Conservation (phyloP, 805 yeast species). For the Cyberlindnera meyerae region DNA sequence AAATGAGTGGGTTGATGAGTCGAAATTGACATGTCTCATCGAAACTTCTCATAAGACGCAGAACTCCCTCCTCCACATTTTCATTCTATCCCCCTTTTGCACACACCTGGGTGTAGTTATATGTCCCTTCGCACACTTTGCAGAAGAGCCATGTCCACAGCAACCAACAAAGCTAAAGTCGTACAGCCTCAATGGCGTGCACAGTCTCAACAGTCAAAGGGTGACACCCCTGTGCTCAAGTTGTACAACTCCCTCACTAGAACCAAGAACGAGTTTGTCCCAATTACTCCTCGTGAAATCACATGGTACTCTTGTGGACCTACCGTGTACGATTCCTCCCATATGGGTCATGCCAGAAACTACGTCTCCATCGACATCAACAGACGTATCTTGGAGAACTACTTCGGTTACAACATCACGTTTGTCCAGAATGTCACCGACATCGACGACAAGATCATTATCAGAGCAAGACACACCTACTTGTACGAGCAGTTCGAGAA, state of each 20-base stretch:
- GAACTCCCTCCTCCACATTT: too few species aligned
- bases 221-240: slow-evolving; percentile 42
- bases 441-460: slow-evolving; percentile 93
- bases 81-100: too few species aligned
- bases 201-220: slow-evolving; percentile 27
- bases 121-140: slow-evolving; percentile 5
- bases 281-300: slow-evolving; percentile 57
- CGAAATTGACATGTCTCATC: too few species aligned
- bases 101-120: slow-evolving; percentile 2
- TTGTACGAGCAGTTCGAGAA: slow-evolving; percentile 59
- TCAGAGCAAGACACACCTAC: slow-evolving; percentile 88
- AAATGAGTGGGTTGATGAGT: too few species aligned
- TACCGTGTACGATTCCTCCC: slow-evolving; percentile 92
- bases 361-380: slow-evolving; percentile 93
- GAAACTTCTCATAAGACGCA: too few species aligned
- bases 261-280: slow-evolving; percentile 72
- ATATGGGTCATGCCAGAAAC: slow-evolving; percentile 98
- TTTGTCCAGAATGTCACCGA: slow-evolving; percentile 98
- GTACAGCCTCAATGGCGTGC: slow-evolving; percentile 50
- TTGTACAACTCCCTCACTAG: slow-evolving; percentile 83
- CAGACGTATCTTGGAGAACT: slow-evolving; percentile 82
- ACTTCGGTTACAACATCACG: slow-evolving; percentile 81
- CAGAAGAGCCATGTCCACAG: slow-evolving; percentile 24
- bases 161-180: slow-evolving; percentile 27
- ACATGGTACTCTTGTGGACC: slow-evolving; percentile 99